These are phyloP conservation scores for Grosmannia huntii DNA, from an alignment of 2,329 filamentous ascomycete species.

Conservation along the genomic window DNA sequence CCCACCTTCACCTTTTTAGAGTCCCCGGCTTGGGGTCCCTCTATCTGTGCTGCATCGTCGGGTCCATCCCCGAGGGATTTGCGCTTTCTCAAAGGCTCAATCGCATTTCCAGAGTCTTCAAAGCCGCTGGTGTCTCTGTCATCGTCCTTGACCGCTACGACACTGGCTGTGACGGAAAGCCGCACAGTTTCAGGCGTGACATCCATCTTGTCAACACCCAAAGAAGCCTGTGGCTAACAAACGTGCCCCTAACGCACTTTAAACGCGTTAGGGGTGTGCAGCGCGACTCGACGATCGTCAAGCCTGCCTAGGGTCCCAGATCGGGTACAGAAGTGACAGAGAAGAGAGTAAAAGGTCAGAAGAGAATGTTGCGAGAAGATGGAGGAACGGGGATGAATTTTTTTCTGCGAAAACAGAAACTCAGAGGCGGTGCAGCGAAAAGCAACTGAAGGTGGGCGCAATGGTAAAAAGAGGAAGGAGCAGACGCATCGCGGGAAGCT, in stretches of 20 bases:
- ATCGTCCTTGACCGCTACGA: background rate
- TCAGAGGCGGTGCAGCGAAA: background rate
- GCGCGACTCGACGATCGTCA: background rate
- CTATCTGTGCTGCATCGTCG: conserved; percentile 1
- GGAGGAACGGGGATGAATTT: background rate
- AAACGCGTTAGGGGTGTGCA: background rate
- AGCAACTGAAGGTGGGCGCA: background rate
- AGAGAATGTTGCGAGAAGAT: background rate
- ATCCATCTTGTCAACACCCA: background rate
- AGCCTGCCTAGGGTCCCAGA: background rate
- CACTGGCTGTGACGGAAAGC: background rate
- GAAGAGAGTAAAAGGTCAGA: background rate
- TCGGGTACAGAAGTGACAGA: background rate
- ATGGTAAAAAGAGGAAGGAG: background rate
- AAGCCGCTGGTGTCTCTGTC: background rate
- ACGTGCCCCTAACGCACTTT: background rate
- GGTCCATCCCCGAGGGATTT: conserved; percentile 12
- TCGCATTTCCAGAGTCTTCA: background rate
- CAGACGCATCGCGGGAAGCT: background rate
- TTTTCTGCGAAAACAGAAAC: background rate
- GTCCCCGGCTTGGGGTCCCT: background rate
- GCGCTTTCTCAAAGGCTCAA: conserved; percentile 16
- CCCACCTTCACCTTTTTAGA: conserved; percentile 19
- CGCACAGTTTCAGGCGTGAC: background rate
- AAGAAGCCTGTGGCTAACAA: background rate